phyloP scores from a whole-genome alignment of 1,139 yeast species.

The Zygosaccharomyces pseudobailii region DNA sequence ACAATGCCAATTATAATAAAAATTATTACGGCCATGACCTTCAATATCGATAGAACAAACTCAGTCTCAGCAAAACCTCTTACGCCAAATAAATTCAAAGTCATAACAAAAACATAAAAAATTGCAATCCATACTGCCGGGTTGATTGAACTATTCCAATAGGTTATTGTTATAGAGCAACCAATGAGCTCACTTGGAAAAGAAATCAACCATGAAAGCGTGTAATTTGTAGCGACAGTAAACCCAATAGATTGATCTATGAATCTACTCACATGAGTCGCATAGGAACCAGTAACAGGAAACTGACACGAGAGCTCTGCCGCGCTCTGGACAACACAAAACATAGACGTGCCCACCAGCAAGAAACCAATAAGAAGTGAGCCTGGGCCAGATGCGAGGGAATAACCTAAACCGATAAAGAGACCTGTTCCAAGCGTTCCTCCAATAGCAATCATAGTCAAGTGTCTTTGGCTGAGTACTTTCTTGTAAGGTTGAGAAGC shows the following conservation, averaged over 20 bases:
- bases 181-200: slow-evolving; percentile 72
- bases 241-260: slow-evolving; percentile 72
- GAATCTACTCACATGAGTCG: slow-evolving; percentile 62
- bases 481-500: slow-evolving; percentile 63
- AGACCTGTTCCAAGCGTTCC: slow-evolving; percentile 65
- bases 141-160: slow-evolving; percentile 43
- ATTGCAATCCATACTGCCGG: slow-evolving; percentile 45
- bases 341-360: slow-evolving; percentile 50
- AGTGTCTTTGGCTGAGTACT: slow-evolving; percentile 57
- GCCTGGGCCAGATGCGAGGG: slow-evolving; percentile 67
- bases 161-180: slow-evolving; percentile 61
- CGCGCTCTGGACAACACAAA: slow-evolving; percentile 61
- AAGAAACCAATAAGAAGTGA: slow-evolving; percentile 55
- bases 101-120: slow-evolving; percentile 55
- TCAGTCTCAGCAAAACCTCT: slow-evolving; percentile 63
- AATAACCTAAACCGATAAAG: slow-evolving; percentile 58
- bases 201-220: slow-evolving; percentile 64
- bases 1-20: slow-evolving; percentile 67
- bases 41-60: slow-evolving; percentile 54
- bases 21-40: slow-evolving; percentile 59
- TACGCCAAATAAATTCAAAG: slow-evolving; percentile 63
- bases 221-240: slow-evolving; percentile 70
- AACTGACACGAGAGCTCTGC: slow-evolving; percentile 65
- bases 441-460: slow-evolving; percentile 65
- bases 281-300: slow-evolving; percentile 71